Evolutionary conservation across 257 asterid species (phyloP).

Genomic region (Sherardia arvensis): DNA sequence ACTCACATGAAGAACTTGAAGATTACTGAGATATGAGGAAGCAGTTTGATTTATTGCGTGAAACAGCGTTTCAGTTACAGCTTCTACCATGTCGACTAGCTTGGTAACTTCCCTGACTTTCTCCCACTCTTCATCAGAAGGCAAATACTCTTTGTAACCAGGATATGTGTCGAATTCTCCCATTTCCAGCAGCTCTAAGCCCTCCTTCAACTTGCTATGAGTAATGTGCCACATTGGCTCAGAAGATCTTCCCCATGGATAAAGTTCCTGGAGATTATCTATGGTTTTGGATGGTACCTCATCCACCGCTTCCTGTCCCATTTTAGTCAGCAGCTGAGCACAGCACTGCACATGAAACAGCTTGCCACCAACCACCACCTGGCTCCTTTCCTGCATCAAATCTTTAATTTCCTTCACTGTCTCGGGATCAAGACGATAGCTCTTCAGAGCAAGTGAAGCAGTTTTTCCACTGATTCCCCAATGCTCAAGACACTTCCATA

Average conservation of each 20-base stretch:
- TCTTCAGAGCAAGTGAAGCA: neutral
- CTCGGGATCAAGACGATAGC: neutral
- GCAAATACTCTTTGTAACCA: slow-evolving; percentile 8
- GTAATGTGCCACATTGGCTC: neutral
- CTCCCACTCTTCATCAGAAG: slow-evolving; percentile 7
- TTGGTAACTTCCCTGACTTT: neutral
- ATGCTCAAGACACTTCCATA: neutral
- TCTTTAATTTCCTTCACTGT: neutral
- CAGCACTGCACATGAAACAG: neutral
- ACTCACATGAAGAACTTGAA: slow-evolving; percentile 15
- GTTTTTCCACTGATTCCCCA: neutral
- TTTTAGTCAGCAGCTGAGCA: neutral
- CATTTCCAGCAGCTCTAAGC: neutral
- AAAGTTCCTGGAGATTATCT: neutral
- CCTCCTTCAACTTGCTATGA: neutral
- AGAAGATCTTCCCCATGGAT: neutral
- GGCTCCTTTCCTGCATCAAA: neutral
- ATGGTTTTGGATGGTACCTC: neutral
- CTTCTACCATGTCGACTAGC: neutral
- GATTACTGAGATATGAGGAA: neutral
- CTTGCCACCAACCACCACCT: neutral
- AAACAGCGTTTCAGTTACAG: neutral
- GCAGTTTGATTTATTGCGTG: neutral
- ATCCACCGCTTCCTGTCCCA: neutral
- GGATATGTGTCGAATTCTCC: neutral